Evolutionary conservation across 306 rosid genomes (phyloP).

Genomic region (Coriaria nepalensis): DNA sequence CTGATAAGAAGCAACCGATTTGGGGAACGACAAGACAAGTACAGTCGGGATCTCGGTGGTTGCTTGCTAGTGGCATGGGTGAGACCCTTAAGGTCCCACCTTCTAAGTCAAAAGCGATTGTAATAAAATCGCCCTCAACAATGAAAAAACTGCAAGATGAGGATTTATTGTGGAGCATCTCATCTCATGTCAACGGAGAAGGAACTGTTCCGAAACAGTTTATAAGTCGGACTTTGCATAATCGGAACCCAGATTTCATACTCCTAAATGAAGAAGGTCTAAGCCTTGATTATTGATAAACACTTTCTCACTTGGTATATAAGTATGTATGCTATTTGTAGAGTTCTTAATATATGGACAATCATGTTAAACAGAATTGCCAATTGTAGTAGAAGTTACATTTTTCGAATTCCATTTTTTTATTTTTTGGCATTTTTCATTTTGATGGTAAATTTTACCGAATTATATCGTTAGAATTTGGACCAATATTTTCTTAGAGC

Average conservation of each 20-base stretch:
- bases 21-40: constrained; percentile 50
- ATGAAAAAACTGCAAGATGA: constrained; percentile 18
- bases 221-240: constrained; percentile 16
- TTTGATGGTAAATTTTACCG: too few species aligned
- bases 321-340: constrained; percentile 5
- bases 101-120: constrained; percentile 36
- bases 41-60: constrained; percentile 55
- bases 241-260: constrained; percentile 53
- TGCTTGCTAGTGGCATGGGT: constrained; percentile 48
- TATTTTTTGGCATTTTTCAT: too few species aligned
- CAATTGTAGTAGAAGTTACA: too few species aligned
- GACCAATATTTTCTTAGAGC: too few species aligned
- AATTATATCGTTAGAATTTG: too few species aligned
- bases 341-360: too few species aligned
- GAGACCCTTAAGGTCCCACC: constrained; percentile 25
- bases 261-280: constrained; percentile 18
- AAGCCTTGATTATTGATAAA: too few species aligned
- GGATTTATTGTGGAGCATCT: constrained; percentile 62
- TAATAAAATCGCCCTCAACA: constrained; percentile 18
- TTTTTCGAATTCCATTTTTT: too few species aligned
- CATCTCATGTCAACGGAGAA: constrained; percentile 23
- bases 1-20: constrained; percentile 16
- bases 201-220: constrained; percentile 11
- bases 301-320: constrained; percentile 10
- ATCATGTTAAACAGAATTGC: too few species aligned